These are phyloP conservation scores for Pisolithus microcarpus DNA, from an alignment of 768 basidiomycete species.

Conservation along the genomic window DNA sequence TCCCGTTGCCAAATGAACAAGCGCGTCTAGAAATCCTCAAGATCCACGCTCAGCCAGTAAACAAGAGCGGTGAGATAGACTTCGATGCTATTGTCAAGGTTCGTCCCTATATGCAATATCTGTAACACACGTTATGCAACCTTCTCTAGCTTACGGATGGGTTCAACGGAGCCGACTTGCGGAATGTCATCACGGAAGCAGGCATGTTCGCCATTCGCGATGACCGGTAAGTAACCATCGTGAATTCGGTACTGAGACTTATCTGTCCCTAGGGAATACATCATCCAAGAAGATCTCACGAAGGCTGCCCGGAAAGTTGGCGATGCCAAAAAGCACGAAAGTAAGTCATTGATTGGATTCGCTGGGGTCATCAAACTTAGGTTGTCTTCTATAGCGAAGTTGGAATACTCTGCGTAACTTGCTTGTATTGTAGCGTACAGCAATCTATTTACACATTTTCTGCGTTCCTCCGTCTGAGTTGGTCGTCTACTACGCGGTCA, in stretches of 20 bases:
- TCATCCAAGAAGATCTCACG: slow-evolving; percentile 90
- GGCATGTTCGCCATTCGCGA: slow-evolving; percentile 99
- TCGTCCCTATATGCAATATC: slow-evolving; percentile 3
- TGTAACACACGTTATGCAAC: neutral
- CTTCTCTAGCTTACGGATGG: slow-evolving; percentile 65
- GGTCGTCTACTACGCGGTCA: no score
- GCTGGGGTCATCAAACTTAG: neutral
- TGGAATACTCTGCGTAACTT: slow-evolving; percentile 37
- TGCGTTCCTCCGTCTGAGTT: no score
- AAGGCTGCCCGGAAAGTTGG: slow-evolving; percentile 94
- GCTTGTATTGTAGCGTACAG: slow-evolving; percentile 21
- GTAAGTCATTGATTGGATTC: slow-evolving; percentile 39
- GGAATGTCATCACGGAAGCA: slow-evolving; percentile 91
- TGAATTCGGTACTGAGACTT: slow-evolving; percentile 1
- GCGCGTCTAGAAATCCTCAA: slow-evolving; percentile 94
- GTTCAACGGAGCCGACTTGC: slow-evolving; percentile 95
- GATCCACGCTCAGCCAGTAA: slow-evolving; percentile 91
- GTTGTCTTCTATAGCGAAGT: slow-evolving; percentile 26
- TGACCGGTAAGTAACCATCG: slow-evolving; percentile 53
- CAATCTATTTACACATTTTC: slow-evolving; percentile 1
- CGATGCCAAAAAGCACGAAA: slow-evolving; percentile 97
- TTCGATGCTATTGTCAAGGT: slow-evolving; percentile 98
- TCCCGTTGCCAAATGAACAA: slow-evolving; percentile 96
- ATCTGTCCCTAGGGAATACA: slow-evolving; percentile 55
- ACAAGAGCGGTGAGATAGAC: slow-evolving; percentile 93